Evolutionary conservation across 306 rosid genomes (phyloP), one percentile per base, ranked within the genome.

Genomic region (Cicer arietinum): DNA sequence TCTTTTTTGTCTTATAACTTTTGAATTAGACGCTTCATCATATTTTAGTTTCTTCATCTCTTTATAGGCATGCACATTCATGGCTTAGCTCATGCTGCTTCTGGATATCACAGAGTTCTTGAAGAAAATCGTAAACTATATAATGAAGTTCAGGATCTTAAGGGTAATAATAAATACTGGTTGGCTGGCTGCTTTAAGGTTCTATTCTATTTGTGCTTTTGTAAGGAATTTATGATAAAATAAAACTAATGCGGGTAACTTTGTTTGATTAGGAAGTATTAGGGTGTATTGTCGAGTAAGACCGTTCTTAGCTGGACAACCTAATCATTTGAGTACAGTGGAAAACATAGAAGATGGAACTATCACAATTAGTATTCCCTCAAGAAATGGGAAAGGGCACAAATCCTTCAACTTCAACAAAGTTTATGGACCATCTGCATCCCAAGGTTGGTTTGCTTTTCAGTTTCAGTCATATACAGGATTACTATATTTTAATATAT

Each of bases 231-330:
- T 47, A 44, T 63, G 50, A 1, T 41, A 46, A 61, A 45, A 51
- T 50, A 57, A 37, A 60, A 62, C n/a, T 64, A 74, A 77, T 43
- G 53, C 41, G 65, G 6, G 14, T 35, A 73, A 59, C 75, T 83
- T 50, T 76, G 60, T 82, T 66, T 79, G 67, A 81, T 44, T 85
- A 94, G 98, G 98, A 80, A 94, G 97, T 82, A 94, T 94, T 67
- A 88, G 98, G 75, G 98, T 94, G 78, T 94, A 94, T 74, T 94
- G 98, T 82, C 90, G 98, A 75, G 96, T 94, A 74, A 91, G 98
- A 77, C 98, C 98, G 54, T 94, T 91, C 81, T 84, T 94, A 80
- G 40, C 96, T 51, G 83, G 79, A 61, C 88, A 84, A 75, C 75
- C 85, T 83, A 90, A 80, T 69, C 76, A 77, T 81, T 47, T 58